Evolutionary conservation across 441 rosid genomes (phyloP).

Genomic region (Gossypium schwendimanii): DNA sequence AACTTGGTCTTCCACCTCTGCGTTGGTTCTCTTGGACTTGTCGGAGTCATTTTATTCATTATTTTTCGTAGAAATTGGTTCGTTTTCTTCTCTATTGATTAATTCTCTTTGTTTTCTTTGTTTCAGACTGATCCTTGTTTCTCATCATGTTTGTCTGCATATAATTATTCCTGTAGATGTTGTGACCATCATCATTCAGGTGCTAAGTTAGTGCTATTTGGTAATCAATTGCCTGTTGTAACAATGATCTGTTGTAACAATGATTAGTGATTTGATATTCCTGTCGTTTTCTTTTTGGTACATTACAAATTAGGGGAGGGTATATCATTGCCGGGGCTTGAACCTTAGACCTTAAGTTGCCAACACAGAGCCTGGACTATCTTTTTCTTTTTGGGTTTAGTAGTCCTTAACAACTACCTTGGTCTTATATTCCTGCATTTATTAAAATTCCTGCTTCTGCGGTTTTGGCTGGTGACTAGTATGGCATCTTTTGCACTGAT

Average conservation of each 20-base stretch:
- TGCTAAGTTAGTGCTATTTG: not conserved
- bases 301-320: too few species aligned
- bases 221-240: not conserved
- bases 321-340: too few species aligned
- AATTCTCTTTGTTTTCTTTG: not conserved
- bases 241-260: not conserved
- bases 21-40: slow-evolving; percentile 60
- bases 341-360: too few species aligned
- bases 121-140: slow-evolving; percentile 3
- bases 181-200: not conserved
- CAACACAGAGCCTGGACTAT: not conserved
- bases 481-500: not conserved
- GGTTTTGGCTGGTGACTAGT: not conserved
- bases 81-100: slow-evolving; percentile 13
- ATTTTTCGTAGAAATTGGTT: slow-evolving; percentile 42
- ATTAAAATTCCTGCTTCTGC: slow-evolving; percentile 1
- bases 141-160: not conserved
- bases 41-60: slow-evolving; percentile 63
- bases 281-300: not conserved
- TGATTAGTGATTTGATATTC: not conserved
- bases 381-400: not conserved
- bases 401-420: not conserved
- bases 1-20: slow-evolving; percentile 68
- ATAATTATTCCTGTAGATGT: not conserved
- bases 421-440: not conserved